Conservation (phyloP, 192 early-diverging fungal species). For the Podila minutissima region DNA sequence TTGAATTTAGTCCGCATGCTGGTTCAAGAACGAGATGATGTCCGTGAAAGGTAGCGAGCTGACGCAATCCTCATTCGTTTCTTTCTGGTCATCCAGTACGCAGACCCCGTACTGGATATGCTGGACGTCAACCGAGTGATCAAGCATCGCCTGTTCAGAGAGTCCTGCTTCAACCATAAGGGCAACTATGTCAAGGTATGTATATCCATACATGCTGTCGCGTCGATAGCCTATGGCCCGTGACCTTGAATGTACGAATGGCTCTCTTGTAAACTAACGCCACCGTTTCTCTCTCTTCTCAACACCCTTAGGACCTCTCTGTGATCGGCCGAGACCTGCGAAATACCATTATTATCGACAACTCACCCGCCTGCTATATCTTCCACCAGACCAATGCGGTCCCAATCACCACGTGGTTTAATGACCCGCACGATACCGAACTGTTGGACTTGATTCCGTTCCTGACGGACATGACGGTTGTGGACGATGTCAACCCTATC, state of each 20-base stretch:
- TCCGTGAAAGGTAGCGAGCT: background rate
- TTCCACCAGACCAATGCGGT: slow-evolving; percentile 98
- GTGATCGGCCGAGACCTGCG: slow-evolving; percentile 87
- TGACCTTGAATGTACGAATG: no score
- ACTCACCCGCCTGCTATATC: slow-evolving; percentile 94
- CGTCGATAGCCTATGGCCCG: background rate
- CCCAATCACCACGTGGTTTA: slow-evolving; percentile 95
- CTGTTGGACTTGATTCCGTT: slow-evolving; percentile 95
- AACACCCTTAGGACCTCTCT: slow-evolving; percentile 76
- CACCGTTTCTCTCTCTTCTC: background rate
- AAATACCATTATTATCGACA: slow-evolving; percentile 93
- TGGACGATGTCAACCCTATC: slow-evolving; percentile 90
- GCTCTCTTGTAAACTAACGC: background rate
- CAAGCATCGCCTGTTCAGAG: slow-evolving; percentile 94
- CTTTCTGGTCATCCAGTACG: slow-evolving; percentile 75
- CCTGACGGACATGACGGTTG: slow-evolving; percentile 89
- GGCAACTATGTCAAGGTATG: slow-evolving; percentile 95
- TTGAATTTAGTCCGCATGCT: background rate
- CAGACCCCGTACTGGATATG: slow-evolving; percentile 95
- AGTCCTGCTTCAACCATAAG: slow-evolving; percentile 93
- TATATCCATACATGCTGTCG: background rate
- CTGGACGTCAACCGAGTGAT: slow-evolving; percentile 87
- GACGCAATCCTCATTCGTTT: background rate
- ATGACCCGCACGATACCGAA: slow-evolving; percentile 96
- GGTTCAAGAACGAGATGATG: background rate